A percentile compares a stretch with the other conserved stretches of the same genome.
Conservation (phyloP, 352 stramenopile genomes). For the Phytophthora melonis region DNA sequence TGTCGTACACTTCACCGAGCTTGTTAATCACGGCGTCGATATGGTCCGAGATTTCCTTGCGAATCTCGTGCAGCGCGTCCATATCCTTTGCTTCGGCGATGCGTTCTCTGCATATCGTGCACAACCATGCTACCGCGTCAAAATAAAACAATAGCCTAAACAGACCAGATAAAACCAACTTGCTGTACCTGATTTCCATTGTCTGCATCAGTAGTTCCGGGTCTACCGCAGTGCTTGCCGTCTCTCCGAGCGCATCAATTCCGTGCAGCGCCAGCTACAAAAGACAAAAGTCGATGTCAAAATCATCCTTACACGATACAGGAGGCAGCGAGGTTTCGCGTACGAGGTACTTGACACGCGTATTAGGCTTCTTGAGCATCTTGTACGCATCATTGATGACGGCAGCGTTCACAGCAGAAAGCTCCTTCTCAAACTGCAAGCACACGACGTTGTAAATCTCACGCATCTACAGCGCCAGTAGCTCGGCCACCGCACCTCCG, state of each 20-base stretch:
- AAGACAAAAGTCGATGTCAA: not conserved
- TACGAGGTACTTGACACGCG: slow-evolving; percentile 87
- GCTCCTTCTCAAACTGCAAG: slow-evolving; percentile 80
- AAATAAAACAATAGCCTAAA: not conserved
- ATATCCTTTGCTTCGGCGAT: slow-evolving; percentile 69
- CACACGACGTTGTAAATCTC: not conserved
- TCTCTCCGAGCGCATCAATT: slow-evolving; percentile 84
- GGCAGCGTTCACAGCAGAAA: slow-evolving; percentile 80
- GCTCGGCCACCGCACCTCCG: slow-evolving; percentile 52
- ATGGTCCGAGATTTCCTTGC: slow-evolving; percentile 65
- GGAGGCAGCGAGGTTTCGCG: slow-evolving; percentile 4
- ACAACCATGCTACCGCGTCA: not conserved
- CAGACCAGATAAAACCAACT: not conserved
- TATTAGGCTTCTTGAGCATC: slow-evolving; percentile 89
- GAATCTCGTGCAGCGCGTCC: slow-evolving; percentile 64
- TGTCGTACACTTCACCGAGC: slow-evolving; percentile 80
- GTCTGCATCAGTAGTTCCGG: slow-evolving; percentile 83
- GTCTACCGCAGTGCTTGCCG: slow-evolving; percentile 78
- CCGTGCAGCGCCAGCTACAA: slow-evolving; percentile 78
- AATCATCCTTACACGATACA: not conserved
- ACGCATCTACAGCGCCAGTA: not conserved
- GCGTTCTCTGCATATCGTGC: slow-evolving; percentile 57
- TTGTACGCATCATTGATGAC: slow-evolving; percentile 90
- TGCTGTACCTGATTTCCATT: slow-evolving; percentile 81
- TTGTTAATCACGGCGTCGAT: slow-evolving; percentile 82